Evolutionary conservation across 225 moss, liverwort and hornwort genomes (phyloP).

Genomic region (Sphagnum tenellum): DNA sequence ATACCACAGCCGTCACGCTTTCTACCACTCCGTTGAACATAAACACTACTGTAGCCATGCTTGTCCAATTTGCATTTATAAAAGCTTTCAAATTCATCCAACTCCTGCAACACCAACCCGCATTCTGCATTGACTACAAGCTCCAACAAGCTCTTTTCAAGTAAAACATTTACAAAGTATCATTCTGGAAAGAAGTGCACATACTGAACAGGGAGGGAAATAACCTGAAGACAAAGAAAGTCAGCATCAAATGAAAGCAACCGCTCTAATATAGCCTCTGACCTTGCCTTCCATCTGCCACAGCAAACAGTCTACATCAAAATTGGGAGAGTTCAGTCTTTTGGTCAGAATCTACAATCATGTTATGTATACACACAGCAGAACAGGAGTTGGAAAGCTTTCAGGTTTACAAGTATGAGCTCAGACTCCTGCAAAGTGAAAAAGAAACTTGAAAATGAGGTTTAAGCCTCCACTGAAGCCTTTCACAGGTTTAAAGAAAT

Average conservation of each 20-base stretch:
- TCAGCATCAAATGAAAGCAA: constrained; percentile 76
- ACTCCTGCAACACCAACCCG: constrained; percentile 37
- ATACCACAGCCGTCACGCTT: constrained; percentile 92
- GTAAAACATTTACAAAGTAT: background rate
- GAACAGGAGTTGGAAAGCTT: no score
- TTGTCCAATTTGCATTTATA: constrained; percentile 44
- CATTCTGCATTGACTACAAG: background rate
- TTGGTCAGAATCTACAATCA: no score
- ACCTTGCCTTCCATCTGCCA: constrained; percentile 72
- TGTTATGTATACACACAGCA: no score
- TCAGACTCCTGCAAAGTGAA: no score
- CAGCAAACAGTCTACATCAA: background rate
- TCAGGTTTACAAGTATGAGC: no score
- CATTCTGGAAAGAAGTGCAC: background rate
- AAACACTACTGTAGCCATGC: constrained; percentile 71
- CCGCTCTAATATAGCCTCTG: constrained; percentile 55
- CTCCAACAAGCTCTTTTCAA: background rate
- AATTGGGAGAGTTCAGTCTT: no score
- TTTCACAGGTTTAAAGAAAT: no score
- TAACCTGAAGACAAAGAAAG: constrained; percentile 81
- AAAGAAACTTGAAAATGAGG: no score
- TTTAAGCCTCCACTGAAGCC: no score
- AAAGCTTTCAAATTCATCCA: constrained; percentile 75
- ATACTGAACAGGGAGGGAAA: background rate
- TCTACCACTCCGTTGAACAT: constrained; percentile 62